Conservation (phyloP, 2,329 filamentous ascomycete genomes). For the Xylariaceae sp. region DNA sequence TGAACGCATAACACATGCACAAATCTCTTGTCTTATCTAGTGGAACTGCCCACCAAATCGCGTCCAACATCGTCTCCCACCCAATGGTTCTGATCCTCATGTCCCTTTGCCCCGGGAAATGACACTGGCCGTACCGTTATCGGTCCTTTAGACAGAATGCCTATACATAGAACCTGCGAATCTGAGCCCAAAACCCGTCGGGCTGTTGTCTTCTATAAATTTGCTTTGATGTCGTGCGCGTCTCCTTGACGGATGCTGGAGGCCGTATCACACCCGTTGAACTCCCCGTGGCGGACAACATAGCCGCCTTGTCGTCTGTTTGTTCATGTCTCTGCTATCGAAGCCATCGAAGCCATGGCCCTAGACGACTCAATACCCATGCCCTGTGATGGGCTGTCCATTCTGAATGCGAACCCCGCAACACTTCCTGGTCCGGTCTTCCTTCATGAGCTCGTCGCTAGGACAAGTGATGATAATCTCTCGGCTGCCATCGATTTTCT, state of each 20-base stretch:
- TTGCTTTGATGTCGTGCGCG: not conserved
- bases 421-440: slow-evolving; percentile 42
- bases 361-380: slow-evolving; percentile 4
- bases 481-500: slow-evolving; percentile 60
- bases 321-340: not conserved
- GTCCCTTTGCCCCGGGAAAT: not conserved
- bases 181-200: not conserved
- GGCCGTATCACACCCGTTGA: not conserved
- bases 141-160: not conserved
- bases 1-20: no score
- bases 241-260: not conserved
- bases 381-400: slow-evolving; percentile 38
- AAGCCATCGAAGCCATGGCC: slow-evolving; percentile 6
- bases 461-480: slow-evolving; percentile 29
- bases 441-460: slow-evolving; percentile 52
- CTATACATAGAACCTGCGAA: not conserved
- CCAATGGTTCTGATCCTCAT: no score
- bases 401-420: slow-evolving; percentile 52
- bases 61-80: no score
- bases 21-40: no score
- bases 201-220: not conserved
- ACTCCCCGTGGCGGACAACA: not conserved
- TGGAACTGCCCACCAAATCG: no score
- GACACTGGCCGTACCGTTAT: not conserved
- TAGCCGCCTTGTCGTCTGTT: not conserved